Conservation (phyloP, 768 basidiomycete species). For the Mycena chlorophos region DNA sequence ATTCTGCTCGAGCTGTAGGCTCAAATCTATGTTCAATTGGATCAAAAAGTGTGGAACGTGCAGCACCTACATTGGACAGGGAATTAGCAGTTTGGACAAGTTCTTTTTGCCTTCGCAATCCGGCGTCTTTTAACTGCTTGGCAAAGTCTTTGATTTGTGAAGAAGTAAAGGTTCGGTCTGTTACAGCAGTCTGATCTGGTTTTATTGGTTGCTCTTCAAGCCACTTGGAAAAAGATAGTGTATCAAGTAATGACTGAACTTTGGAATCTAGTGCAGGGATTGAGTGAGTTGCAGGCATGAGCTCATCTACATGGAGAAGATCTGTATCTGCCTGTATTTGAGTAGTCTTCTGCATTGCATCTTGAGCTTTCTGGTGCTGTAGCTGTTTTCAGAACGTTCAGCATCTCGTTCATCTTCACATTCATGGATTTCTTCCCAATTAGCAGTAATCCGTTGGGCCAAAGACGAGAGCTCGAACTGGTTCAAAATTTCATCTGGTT, state of each 20-base stretch:
- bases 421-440: slow-evolving; percentile 36
- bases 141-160: neutral
- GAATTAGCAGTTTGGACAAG: neutral
- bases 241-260: too few species aligned
- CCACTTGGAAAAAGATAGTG: neutral
- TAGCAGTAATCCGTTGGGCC: slow-evolving; percentile 22
- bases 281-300: neutral
- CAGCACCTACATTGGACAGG: neutral
- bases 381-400: slow-evolving; percentile 24
- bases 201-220: neutral
- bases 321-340: neutral
- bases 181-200: neutral
- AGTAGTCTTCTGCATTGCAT: neutral
- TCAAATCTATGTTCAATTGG: too few species aligned
- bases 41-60: too few species aligned
- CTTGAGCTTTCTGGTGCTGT: neutral
- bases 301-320: neutral
- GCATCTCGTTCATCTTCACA: slow-evolving; percentile 37
- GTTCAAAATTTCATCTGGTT: neutral
- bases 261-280: neutral
- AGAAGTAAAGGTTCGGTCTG: neutral
- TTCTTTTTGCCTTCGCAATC: neutral
- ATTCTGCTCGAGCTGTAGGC: too few species aligned
- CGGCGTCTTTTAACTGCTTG: neutral
- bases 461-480: neutral